phyloP scores from a whole-genome alignment of 306 rosid species.

The Cucumis cinereus region DNA sequence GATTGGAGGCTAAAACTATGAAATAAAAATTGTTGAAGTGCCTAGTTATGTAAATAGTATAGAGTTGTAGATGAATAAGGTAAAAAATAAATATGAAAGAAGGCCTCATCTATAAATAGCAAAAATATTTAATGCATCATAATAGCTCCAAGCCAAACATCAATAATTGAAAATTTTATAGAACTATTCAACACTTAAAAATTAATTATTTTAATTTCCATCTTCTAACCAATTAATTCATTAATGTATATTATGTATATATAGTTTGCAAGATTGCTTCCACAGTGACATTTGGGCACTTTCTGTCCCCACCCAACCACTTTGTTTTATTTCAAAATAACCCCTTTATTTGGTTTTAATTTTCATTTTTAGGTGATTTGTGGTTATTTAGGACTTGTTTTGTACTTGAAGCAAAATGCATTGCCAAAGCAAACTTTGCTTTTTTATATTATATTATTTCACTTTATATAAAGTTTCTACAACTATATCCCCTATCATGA shows the following conservation, averaged over 20 bases:
- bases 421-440: neutral
- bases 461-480: neutral
- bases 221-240: neutral
- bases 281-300: neutral
- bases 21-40: neutral
- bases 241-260: neutral
- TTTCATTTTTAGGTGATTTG: neutral
- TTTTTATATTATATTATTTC: neutral
- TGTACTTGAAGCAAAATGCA: conserved; percentile 5
- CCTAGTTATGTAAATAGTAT: neutral
- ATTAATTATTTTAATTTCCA: neutral
- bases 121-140: neutral
- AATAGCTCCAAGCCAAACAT: neutral
- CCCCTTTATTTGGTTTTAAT: neutral
- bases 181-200: neutral
- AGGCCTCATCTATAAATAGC: neutral
- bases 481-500: neutral
- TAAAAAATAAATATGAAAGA: neutral
- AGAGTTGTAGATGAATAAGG: neutral
- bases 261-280: conserved; percentile 1
- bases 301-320: conserved; percentile 5
- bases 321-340: neutral
- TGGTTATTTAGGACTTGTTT: neutral
- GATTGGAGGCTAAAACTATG: neutral
- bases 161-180: neutral